These are phyloP conservation scores for Teunomyces stri DNA, from an alignment of 805 yeast species.

Conservation along the genomic window DNA sequence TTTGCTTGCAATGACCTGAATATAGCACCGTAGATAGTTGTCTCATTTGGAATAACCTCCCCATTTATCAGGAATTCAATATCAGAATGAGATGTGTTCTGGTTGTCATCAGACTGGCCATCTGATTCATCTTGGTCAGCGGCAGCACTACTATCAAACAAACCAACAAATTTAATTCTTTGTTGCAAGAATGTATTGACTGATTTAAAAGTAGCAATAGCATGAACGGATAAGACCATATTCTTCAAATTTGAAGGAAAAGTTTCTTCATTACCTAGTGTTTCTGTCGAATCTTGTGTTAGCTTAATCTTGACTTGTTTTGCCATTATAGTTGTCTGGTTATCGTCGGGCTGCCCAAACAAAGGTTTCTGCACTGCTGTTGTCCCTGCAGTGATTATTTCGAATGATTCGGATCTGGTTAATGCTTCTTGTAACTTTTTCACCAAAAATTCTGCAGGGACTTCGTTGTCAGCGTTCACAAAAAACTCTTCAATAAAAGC, in stretches of 20 bases:
- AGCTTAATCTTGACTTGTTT: conserved; percentile 66
- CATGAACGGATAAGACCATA: conserved; percentile 51
- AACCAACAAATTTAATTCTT: conserved; percentile 19
- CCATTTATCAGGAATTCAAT: conserved; percentile 61
- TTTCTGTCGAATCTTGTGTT: conserved; percentile 14
- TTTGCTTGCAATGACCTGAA: conserved; percentile 47
- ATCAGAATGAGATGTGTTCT: conserved; percentile 14
- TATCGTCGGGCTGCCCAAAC: conserved; percentile 11
- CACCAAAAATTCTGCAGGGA: conserved; percentile 44
- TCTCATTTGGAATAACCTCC: conserved; percentile 56
- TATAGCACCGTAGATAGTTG: conserved; percentile 76
- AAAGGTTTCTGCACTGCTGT: neutral
- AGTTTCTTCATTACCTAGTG: conserved; percentile 5
- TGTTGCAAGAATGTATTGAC: conserved; percentile 47
- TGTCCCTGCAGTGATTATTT: conserved; percentile 51
- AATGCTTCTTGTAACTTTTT: conserved; percentile 68
- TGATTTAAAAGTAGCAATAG: conserved; percentile 58
- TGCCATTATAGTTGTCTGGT: conserved; percentile 61
- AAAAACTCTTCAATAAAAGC: conserved; percentile 47
- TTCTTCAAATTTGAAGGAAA: conserved; percentile 24
- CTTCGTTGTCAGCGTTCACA: conserved; percentile 15
- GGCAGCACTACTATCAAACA: conserved; percentile 11
- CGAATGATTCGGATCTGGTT: conserved; percentile 71
- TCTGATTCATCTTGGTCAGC: conserved; percentile 12
- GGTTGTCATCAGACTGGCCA: conserved; percentile 15